Evolutionary conservation across 768 basidiomycete genomes (phyloP).

Genomic region (Termitomyces sp.): DNA sequence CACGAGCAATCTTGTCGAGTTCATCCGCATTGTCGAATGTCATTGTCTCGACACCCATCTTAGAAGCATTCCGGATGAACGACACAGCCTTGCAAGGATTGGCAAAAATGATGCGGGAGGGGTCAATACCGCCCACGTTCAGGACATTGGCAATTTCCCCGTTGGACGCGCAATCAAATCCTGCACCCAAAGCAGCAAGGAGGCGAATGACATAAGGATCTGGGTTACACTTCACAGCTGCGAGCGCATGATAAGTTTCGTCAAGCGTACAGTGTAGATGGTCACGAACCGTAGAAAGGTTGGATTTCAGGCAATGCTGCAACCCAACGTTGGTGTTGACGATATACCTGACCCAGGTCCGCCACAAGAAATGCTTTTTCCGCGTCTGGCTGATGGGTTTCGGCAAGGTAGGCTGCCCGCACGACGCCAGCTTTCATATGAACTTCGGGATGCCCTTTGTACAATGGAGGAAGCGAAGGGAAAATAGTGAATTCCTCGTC

Average conservation of each 20-base stretch:
- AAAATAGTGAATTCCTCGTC: slow-evolving; percentile 39
- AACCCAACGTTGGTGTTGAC: slow-evolving; percentile 81
- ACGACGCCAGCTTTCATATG: slow-evolving; percentile 75
- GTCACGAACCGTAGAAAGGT: slow-evolving; percentile 81
- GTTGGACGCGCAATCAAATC: slow-evolving; percentile 97
- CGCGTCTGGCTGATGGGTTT: slow-evolving; percentile 58
- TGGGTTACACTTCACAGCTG: slow-evolving; percentile 97
- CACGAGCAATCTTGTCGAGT: slow-evolving; percentile 83
- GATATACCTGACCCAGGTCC: slow-evolving; percentile 84
- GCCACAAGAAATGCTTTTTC: slow-evolving; percentile 97
- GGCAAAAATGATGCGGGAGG: slow-evolving; percentile 89
- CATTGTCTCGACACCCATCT: slow-evolving; percentile 85
- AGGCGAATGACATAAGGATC: slow-evolving; percentile 92
- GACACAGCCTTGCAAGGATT: slow-evolving; percentile 98
- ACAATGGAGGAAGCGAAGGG: slow-evolving; percentile 62
- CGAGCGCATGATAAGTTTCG: slow-evolving; percentile 12
- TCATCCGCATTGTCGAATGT: slow-evolving; percentile 99
- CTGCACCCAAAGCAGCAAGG: slow-evolving; percentile 82
- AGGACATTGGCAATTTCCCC: slow-evolving; percentile 86
- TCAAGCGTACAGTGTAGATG: not conserved
- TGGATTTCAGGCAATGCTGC: slow-evolving; percentile 73
- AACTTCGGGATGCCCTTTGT: slow-evolving; percentile 63
- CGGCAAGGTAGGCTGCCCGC: slow-evolving; percentile 47
- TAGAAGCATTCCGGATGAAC: slow-evolving; percentile 83
- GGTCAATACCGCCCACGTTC: slow-evolving; percentile 63